These are phyloP conservation scores for Cyberlindnera mrakii DNA, from an alignment of 805 yeast genomes.

Conservation along the genomic window DNA sequence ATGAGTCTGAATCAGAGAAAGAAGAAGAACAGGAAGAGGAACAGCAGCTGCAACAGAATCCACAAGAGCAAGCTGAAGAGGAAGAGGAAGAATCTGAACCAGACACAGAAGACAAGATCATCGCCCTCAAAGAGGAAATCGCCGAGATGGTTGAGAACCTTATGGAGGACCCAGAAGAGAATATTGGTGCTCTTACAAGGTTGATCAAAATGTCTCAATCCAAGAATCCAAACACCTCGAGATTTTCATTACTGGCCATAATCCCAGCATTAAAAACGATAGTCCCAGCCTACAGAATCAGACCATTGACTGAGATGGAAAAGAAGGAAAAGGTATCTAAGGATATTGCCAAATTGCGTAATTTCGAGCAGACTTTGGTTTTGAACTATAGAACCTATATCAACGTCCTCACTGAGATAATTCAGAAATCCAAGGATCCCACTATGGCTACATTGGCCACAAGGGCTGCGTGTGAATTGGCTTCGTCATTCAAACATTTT, in stretches of 20 bases:
- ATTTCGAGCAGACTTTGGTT: conserved; percentile 75
- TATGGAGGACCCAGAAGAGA: conserved; percentile 86
- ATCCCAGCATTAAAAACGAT: conserved; percentile 80
- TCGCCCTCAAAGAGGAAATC: conserved; percentile 70
- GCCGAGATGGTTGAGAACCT: conserved; percentile 75
- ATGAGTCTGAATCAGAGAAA: conserved; percentile 14
- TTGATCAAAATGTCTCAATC: conserved; percentile 67
- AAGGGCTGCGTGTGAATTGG: conserved; percentile 74
- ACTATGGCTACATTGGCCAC: conserved; percentile 52
- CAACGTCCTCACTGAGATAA: conserved; percentile 41
- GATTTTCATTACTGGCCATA: conserved; percentile 70
- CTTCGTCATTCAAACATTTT: conserved; percentile 65
- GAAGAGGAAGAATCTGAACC: conserved; percentile 27
- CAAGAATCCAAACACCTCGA: conserved; percentile 56
- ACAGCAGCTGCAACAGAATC: conserved; percentile 26
- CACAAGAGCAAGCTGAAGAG: conserved; percentile 8
- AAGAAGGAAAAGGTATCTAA: conserved; percentile 74
- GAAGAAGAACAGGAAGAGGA: conserved; percentile 25
- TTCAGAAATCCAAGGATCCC: conserved; percentile 30
- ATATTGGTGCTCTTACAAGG: conserved; percentile 57
- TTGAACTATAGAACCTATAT: conserved; percentile 63
- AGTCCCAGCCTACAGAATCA: conserved; percentile 82
- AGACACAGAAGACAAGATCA: conserved; percentile 49
- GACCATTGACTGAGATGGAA: conserved; percentile 78
- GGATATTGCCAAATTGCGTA: conserved; percentile 73